Conservation (phyloP, 1,284 basidiomycete species). For the Apiotrichum sp. region DNA sequence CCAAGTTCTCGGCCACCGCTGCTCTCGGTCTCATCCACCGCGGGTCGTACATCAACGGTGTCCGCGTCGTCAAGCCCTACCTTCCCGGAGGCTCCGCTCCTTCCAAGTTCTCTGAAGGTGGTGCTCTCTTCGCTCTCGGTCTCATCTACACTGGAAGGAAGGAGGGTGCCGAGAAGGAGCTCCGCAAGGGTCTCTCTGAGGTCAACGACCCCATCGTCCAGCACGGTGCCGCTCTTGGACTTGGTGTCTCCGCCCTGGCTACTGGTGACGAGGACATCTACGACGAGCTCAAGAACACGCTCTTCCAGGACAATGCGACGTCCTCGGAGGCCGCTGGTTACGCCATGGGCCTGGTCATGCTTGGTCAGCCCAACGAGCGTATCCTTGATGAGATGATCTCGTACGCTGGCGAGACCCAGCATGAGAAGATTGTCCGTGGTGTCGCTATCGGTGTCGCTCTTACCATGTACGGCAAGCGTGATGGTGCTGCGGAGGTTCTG, state of each 20-base stretch:
- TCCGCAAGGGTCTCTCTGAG: conserved; percentile 60
- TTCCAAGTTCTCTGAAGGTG: conserved; percentile 79
- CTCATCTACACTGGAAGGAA: conserved; percentile 71
- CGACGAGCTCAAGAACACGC: conserved; percentile 76
- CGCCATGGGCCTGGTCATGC: conserved; percentile 93
- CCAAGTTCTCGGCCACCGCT: conserved; percentile 92
- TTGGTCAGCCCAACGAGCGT: conserved; percentile 73
- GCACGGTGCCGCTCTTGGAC: conserved; percentile 88
- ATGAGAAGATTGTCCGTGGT: conserved; percentile 96
- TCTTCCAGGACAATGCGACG: conserved; percentile 88
- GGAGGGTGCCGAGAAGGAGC: conserved; percentile 62
- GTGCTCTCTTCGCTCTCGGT: conserved; percentile 87
- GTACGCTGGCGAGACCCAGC: conserved; percentile 90
- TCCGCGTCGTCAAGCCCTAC: conserved; percentile 88
- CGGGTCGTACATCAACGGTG: conserved; percentile 86
- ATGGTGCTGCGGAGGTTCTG: conserved; percentile 74
- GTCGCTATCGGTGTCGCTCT: conserved; percentile 85
- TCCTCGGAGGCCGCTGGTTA: conserved; percentile 91
- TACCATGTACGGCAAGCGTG: conserved; percentile 82
- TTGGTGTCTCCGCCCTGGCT: conserved; percentile 88
- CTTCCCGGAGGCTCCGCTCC: conserved; percentile 63
- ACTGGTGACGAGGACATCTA: conserved; percentile 81
- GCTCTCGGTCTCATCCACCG: conserved; percentile 94
- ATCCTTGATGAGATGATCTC: conserved; percentile 86
- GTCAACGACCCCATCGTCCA: conserved; percentile 70